Evolutionary conservation across 768 basidiomycete species (phyloP).

Genomic region (Phlebiopsis flavidoalba): DNA sequence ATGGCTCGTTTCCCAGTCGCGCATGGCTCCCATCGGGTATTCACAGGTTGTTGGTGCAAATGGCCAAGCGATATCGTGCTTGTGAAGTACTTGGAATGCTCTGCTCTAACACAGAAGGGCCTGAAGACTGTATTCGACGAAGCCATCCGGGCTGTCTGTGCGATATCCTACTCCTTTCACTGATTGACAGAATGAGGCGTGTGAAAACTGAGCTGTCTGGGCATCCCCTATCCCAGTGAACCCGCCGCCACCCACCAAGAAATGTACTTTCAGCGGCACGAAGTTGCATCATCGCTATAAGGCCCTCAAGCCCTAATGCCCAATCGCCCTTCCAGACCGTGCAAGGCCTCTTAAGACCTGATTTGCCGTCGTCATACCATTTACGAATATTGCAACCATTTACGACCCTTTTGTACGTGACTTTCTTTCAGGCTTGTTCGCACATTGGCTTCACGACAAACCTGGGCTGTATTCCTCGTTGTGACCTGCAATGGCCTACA

Average conservation of each 20-base stretch:
- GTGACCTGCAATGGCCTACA: background rate
- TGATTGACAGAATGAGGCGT: background rate
- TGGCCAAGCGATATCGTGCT: conserved; percentile 34
- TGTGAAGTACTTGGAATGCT: conserved; percentile 95
- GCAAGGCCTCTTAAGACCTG: conserved; percentile 13
- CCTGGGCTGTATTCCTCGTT: background rate
- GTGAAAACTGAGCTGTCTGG: background rate
- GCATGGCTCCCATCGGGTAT: conserved; percentile 94
- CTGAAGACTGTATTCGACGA: conserved; percentile 99
- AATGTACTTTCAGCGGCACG: conserved; percentile 40
- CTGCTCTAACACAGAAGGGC: conserved; percentile 95
- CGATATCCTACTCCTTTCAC: conserved; percentile 33
- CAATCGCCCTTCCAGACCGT: conserved; percentile 12
- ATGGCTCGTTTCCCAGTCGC: conserved; percentile 49
- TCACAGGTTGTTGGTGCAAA: conserved; percentile 69
- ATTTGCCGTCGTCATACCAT: conserved; percentile 41
- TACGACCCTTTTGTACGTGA: conserved; percentile 55
- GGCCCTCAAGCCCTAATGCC: conserved; percentile 10
- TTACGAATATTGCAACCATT: conserved; percentile 63
- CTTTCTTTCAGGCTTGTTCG: background rate
- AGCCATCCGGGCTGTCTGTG: conserved; percentile 93
- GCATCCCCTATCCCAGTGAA: conserved; percentile 50
- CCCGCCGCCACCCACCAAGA: conserved; percentile 61
- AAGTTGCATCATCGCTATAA: conserved; percentile 77
- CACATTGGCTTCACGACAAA: background rate